These are phyloP conservation scores for Neopestalotiopsis sp. DNA, from an alignment of 2,329 filamentous ascomycete species.

Conservation along the genomic window DNA sequence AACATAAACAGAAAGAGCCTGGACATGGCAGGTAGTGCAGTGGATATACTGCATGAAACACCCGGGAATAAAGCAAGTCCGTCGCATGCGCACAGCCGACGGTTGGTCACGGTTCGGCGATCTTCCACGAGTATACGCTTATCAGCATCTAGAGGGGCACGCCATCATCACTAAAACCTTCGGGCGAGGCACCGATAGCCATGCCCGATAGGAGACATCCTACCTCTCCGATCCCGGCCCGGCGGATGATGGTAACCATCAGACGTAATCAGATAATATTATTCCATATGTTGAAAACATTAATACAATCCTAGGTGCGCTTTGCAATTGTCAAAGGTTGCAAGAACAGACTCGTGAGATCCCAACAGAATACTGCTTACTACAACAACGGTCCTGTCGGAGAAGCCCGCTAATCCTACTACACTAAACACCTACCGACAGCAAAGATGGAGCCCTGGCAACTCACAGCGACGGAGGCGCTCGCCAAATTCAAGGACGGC, in stretches of 20 bases:
- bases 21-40: too few species aligned
- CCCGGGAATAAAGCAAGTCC: background rate
- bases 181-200: slow-evolving; percentile 9
- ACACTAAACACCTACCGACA: background rate
- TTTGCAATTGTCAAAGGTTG: background rate
- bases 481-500: slow-evolving; percentile 43
- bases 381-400: background rate
- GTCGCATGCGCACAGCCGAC: background rate
- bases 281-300: too few species aligned
- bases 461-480: slow-evolving; percentile 49
- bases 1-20: too few species aligned
- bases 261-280: background rate
- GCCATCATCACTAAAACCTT: background rate
- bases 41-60: background rate
- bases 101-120: background rate
- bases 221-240: slow-evolving; percentile 14
- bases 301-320: background rate
- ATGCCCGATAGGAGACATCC: background rate
- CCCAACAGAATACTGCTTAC: background rate
- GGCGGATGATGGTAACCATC: background rate
- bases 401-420: background rate
- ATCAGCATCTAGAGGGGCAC: background rate
- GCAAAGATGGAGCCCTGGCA: slow-evolving; percentile 36
- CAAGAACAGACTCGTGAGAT: background rate
- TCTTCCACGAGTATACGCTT: background rate